Conservation (phyloP, 768 basidiomycete species). For the Macrolepiota albuminosa region DNA sequence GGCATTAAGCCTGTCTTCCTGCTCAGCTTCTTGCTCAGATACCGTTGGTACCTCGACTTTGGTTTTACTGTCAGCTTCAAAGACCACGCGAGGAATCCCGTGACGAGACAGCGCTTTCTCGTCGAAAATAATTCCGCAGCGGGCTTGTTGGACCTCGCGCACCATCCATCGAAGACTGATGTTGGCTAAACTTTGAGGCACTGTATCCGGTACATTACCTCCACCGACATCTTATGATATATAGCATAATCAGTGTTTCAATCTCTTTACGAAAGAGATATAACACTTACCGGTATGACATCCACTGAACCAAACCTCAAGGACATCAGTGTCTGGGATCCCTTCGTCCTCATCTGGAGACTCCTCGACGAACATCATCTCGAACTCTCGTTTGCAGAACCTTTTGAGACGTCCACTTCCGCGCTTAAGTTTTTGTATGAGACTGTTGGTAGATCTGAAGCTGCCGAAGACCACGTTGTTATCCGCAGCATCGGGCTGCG, state of each 20-base stretch:
- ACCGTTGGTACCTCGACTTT: slow-evolving; percentile 28
- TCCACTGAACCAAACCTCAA: slow-evolving; percentile 81
- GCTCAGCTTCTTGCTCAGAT: slow-evolving; percentile 8
- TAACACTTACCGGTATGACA: slow-evolving; percentile 56
- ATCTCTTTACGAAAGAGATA: neutral
- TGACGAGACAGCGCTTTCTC: slow-evolving; percentile 36
- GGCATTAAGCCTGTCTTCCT: slow-evolving; percentile 9
- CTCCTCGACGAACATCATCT: slow-evolving; percentile 4
- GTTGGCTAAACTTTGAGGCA: slow-evolving; percentile 43
- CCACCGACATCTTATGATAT: slow-evolving; percentile 61
- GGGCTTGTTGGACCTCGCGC: slow-evolving; percentile 50
- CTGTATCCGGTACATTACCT: slow-evolving; percentile 44
- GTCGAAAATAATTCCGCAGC: slow-evolving; percentile 61
- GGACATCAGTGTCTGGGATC: slow-evolving; percentile 37
- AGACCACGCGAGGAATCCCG: slow-evolving; percentile 3
- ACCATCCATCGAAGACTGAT: slow-evolving; percentile 80
- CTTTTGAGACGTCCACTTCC: slow-evolving; percentile 1
- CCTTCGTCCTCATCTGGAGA: slow-evolving; percentile 6
- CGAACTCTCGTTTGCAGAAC: slow-evolving; percentile 6
- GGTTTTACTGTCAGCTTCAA: neutral
- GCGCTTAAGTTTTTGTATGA: slow-evolving; percentile 5
- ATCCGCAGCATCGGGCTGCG: slow-evolving; percentile 23
- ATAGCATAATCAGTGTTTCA: neutral
- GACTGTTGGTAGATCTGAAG: neutral
- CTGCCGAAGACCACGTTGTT: slow-evolving; percentile 12